These are phyloP conservation scores for Iris macrosiphon DNA, from an alignment of 106 monocot species.

Conservation along the genomic window DNA sequence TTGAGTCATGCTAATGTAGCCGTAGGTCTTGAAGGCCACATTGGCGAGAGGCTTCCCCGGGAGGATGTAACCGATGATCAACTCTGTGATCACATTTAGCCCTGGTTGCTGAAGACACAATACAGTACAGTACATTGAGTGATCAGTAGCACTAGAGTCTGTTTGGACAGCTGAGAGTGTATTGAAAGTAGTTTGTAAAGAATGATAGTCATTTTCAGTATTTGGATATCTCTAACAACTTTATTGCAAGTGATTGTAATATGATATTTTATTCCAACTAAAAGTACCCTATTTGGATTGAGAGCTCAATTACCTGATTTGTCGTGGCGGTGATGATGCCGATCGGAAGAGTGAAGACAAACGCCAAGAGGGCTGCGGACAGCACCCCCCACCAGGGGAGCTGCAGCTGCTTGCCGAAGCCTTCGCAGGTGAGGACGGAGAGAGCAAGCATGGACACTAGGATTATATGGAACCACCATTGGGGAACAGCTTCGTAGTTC, in stretches of 20 bases:
- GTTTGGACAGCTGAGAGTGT: no score
- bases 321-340: slow-evolving; percentile 33
- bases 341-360: slow-evolving; percentile 28
- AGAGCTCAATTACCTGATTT: slow-evolving; percentile 25
- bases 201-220: no score
- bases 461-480: slow-evolving; percentile 47
- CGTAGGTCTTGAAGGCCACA: slow-evolving; percentile 46
- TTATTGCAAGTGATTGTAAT: no score
- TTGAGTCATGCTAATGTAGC: slow-evolving; percentile 36
- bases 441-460: slow-evolving; percentile 22
- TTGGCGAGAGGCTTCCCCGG: slow-evolving; percentile 52
- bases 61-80: slow-evolving; percentile 41
- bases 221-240: no score
- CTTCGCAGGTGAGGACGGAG: slow-evolving; percentile 28
- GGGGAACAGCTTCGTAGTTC: slow-evolving; percentile 36
- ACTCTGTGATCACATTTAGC: slow-evolving; percentile 47
- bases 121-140: no score
- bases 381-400: slow-evolving; percentile 48
- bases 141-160: no score
- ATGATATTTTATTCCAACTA: no score
- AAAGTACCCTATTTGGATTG: no score
- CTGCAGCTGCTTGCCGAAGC: slow-evolving; percentile 34
- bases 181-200: no score
- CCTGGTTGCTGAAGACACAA: slow-evolving; percentile 39
- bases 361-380: slow-evolving; percentile 19